A percentile compares a stretch with the other conserved stretches of the same genome.
Evolutionary conservation across 805 yeast genomes (phyloP).

Genomic region (Debaryomyces prosopidis): DNA sequence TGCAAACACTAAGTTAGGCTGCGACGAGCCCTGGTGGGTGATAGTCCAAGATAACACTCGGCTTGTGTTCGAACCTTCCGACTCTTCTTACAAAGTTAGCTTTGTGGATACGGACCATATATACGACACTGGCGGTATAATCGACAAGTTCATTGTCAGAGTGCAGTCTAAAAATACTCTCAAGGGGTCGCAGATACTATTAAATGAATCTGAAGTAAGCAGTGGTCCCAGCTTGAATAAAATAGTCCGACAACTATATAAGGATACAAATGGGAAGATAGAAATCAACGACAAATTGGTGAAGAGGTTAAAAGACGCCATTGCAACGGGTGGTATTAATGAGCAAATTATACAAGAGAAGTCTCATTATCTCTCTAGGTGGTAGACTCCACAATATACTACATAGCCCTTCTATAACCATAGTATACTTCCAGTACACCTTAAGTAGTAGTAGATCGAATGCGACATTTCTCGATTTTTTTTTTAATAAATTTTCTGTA

Average conservation of each 20-base stretch:
- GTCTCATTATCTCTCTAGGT: slow-evolving; percentile 4
- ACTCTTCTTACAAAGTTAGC: not conserved
- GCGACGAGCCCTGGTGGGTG: slow-evolving; percentile 5
- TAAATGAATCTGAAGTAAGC: not conserved
- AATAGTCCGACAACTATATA: slow-evolving; percentile 7
- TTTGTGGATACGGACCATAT: not conserved
- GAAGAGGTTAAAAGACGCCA: slow-evolving; percentile 8
- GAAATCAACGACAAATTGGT: slow-evolving; percentile 8
- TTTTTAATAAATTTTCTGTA: not conserved
- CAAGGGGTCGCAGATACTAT: slow-evolving; percentile 1
- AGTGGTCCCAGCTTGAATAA: slow-evolving; percentile 3
- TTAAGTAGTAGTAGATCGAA: not conserved
- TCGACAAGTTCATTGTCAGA: slow-evolving; percentile 4
- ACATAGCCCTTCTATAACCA: not conserved
- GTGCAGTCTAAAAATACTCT: slow-evolving; percentile 7
- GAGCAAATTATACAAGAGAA: slow-evolving; percentile 13
- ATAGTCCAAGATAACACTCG: not conserved
- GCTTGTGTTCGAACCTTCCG: not conserved
- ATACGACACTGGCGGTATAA: not conserved
- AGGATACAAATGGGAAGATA: slow-evolving; percentile 11
- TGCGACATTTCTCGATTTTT: not conserved
- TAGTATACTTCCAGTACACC: not conserved
- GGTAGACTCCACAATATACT: slow-evolving; percentile 4
- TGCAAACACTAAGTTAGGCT: not conserved
- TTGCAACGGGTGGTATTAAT: slow-evolving; percentile 7